Evolutionary conservation across 441 rosid genomes (phyloP), one percentile per base, ranked within the genome.

Genomic region (Gossypium schwendimanii): DNA sequence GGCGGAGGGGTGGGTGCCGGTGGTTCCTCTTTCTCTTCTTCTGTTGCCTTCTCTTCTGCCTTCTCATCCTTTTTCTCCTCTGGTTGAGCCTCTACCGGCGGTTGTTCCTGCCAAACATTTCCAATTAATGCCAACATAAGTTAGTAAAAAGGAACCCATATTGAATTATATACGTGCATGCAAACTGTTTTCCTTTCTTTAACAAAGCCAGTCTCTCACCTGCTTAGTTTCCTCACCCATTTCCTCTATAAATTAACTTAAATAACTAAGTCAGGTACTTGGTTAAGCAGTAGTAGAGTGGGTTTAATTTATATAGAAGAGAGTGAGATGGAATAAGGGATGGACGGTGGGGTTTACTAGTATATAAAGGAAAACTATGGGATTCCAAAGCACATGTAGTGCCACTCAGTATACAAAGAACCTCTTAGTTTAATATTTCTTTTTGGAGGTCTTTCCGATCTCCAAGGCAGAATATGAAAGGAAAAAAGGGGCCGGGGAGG

Each of bases 161-260:
- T 1, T 45, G 52, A 45, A 45, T 45, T 31, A 31, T 4, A 33
- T 33, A 6, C 39, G 5, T 47, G n/a, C 69, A 63, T 63, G 44
- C 69, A 63, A 41, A 20, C 0, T 15, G 3, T 15, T 44, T 12
- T 6, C 20, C 15, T 44, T 64, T 45, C 7, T 45, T 23, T 12
- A 23, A 45, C 36, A 45, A 65, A 6, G 21, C 15, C 8, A n/a
- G 52, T n/a, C 69, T 26, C 59, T 64, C 57, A 87, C 91, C 89
- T 81, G 84, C 75, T 87, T 87, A 28, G 80, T 81, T 75, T 87
- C 89, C 70, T 82, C 92, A 45, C 84, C 88, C 94, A 89, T 89
- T 70, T 78, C 33, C 64, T 64, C 52, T 49, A 47, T 17, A 15
- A 63, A 1, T 60, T 53, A 60, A 17, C 8, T 8, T 10, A 9